These are phyloP conservation scores for Lachnellula subtilissima DNA, from an alignment of 2,329 filamentous ascomycete species.

Conservation along the genomic window DNA sequence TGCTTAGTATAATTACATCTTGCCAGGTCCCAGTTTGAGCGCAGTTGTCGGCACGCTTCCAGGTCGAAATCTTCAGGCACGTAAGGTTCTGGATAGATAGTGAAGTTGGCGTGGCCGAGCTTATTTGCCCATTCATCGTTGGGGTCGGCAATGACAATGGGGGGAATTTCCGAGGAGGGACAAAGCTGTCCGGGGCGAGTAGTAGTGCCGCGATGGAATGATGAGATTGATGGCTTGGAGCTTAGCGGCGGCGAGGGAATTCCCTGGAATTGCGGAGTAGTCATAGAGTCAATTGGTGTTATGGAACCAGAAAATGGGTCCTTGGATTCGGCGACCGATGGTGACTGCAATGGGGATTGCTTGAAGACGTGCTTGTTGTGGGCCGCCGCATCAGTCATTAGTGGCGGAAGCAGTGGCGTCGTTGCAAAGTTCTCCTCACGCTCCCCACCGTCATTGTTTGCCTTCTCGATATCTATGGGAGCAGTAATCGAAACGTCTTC, in stretches of 20 bases:
- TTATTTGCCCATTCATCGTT: constrained; percentile 79
- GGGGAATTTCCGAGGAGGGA: constrained; percentile 53
- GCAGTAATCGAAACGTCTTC: constrained; percentile 43
- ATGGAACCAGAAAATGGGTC: constrained; percentile 36
- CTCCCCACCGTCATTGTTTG: constrained; percentile 44
- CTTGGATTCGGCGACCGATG: constrained; percentile 60
- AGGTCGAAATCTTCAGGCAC: constrained; percentile 55
- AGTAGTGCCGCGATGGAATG: constrained; percentile 51
- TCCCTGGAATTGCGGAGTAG: constrained; percentile 40
- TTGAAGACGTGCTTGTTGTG: constrained; percentile 49
- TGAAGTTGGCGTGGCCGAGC: constrained; percentile 91
- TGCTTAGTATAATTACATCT: constrained; percentile 86
- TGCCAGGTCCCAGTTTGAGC: constrained; percentile 77
- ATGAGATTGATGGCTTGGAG: constrained; percentile 70
- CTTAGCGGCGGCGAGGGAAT: constrained; percentile 69
- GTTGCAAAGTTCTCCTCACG: constrained; percentile 62
- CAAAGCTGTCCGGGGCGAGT: constrained; percentile 42
- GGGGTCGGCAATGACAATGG: constrained; percentile 63
- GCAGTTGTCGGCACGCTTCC: constrained; percentile 56
- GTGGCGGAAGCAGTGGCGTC: constrained; percentile 79
- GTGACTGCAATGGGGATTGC: constrained; percentile 82
- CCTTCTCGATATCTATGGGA: constrained; percentile 49
- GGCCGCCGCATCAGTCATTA: constrained; percentile 54
- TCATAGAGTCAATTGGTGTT: constrained; percentile 39
- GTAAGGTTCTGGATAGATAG: constrained; percentile 78